Evolutionary conservation across 1,139 yeast genomes (phyloP).

Genomic region (Sugiyamaella paludigena): DNA sequence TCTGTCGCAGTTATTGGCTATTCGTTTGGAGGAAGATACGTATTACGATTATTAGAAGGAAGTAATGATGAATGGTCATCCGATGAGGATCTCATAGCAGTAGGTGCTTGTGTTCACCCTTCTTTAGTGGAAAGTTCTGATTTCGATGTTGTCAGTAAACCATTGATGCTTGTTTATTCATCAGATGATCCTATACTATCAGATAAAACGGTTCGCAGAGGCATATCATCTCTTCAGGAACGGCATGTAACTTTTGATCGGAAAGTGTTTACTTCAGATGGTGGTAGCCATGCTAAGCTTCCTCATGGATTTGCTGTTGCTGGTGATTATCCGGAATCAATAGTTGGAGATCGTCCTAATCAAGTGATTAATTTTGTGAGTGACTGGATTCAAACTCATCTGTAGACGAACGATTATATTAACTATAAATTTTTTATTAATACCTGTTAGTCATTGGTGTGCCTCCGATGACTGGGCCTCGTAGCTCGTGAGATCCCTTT

Average conservation of each 20-base stretch:
- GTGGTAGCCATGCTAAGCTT: constrained; percentile 26
- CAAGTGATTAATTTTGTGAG: constrained; percentile 27
- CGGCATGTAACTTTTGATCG: constrained; percentile 28
- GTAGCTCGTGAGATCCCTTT: too few species aligned
- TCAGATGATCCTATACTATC: constrained; percentile 35
- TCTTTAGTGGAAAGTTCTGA: constrained; percentile 37
- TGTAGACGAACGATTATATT: constrained; percentile 16
- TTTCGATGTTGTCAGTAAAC: constrained; percentile 31
- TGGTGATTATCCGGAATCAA: constrained; percentile 38
- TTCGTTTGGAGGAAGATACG: constrained; percentile 43
- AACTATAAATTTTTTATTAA: not conserved
- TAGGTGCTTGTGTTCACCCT: constrained; percentile 40
- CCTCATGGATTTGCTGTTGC: constrained; percentile 46
- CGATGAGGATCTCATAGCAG: constrained; percentile 33
- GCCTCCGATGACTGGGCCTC: not conserved
- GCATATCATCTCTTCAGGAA: constrained; percentile 26
- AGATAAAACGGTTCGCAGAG: constrained; percentile 24
- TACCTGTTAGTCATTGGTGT: not conserved
- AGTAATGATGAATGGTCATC: constrained; percentile 31
- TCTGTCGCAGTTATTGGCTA: constrained; percentile 40
- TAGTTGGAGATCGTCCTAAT: constrained; percentile 37
- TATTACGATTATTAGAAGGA: constrained; percentile 31
- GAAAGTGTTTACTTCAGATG: constrained; percentile 23
- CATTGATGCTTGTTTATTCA: constrained; percentile 37
- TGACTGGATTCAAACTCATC: constrained; percentile 29